phyloP scores from a whole-genome alignment of 352 stramenopile genomes.

The Phytophthora megakarya region DNA sequence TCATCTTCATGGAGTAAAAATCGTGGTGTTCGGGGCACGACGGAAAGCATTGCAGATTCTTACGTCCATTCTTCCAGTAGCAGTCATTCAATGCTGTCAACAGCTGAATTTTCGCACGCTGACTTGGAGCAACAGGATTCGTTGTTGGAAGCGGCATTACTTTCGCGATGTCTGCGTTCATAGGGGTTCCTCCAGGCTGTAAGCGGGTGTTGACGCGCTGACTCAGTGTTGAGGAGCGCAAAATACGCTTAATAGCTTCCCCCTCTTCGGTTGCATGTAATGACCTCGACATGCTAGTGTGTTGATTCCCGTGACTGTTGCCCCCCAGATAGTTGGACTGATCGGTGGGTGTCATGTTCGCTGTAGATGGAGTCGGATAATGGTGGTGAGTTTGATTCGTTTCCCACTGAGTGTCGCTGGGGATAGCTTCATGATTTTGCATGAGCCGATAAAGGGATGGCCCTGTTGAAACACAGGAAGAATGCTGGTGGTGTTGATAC shows the following conservation, averaged over 20 bases:
- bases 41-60: conserved; percentile 91
- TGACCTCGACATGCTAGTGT: neutral
- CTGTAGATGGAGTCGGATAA: conserved; percentile 21
- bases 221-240: conserved; percentile 26
- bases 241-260: conserved; percentile 23
- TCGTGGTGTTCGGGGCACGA: conserved; percentile 86
- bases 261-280: conserved; percentile 10
- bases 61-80: conserved; percentile 92
- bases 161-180: conserved; percentile 15
- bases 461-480: conserved; percentile 7
- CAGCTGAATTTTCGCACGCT: conserved; percentile 46
- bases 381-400: conserved; percentile 16
- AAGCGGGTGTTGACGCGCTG: neutral
- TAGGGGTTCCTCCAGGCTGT: neutral
- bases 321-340: neutral
- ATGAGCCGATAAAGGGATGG: conserved; percentile 25
- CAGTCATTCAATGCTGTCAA: conserved; percentile 68
- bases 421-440: conserved; percentile 18
- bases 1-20: conserved; percentile 92
- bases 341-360: conserved; percentile 9
- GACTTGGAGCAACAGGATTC: conserved; percentile 4
- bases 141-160: conserved; percentile 5
- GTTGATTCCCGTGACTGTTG: conserved; percentile 6
- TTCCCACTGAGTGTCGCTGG: conserved; percentile 15
- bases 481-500: conserved; percentile 26